phyloP scores from a whole-genome alignment of 129 eudicot genomes.

The Calendula officinalis region DNA sequence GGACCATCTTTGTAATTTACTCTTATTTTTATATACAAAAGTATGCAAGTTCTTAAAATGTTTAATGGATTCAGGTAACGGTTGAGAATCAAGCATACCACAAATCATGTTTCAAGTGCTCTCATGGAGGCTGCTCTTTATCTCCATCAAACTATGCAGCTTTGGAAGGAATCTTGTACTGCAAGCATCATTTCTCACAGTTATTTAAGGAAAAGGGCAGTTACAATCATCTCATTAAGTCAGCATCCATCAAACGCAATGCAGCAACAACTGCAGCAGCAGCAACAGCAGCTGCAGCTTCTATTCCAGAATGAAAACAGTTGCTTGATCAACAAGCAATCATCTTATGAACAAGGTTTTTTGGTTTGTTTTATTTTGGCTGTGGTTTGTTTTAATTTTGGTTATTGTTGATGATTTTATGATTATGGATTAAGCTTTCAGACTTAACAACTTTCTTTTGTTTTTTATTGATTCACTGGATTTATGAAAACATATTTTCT shows the following conservation, averaged over 20 bases:
- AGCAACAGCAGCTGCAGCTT: slow-evolving; percentile 24
- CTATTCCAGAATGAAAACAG: slow-evolving; percentile 57
- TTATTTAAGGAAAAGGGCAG: slow-evolving; percentile 50
- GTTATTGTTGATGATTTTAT: slow-evolving; percentile 13
- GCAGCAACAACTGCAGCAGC: slow-evolving; percentile 32
- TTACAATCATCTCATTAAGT: slow-evolving; percentile 77
- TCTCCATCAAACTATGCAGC: slow-evolving; percentile 91
- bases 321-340: not conserved
- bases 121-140: slow-evolving; percentile 81
- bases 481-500: no score
- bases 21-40: no score
- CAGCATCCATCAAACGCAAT: slow-evolving; percentile 69
- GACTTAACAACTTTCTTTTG: slow-evolving; percentile 25
- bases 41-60: no score
- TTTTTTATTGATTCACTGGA: not conserved
- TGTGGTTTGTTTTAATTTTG: slow-evolving; percentile 31
- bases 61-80: slow-evolving; percentile 49
- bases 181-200: slow-evolving; percentile 82
- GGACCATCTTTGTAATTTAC: no score
- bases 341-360: slow-evolving; percentile 21
- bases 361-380: slow-evolving; percentile 24
- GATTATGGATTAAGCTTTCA: slow-evolving; percentile 17
- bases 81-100: slow-evolving; percentile 77
- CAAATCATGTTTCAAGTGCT: slow-evolving; percentile 87
- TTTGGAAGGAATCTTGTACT: slow-evolving; percentile 69